phyloP scores from a whole-genome alignment of 805 yeast species.

The Yamadazyma olivae region DNA sequence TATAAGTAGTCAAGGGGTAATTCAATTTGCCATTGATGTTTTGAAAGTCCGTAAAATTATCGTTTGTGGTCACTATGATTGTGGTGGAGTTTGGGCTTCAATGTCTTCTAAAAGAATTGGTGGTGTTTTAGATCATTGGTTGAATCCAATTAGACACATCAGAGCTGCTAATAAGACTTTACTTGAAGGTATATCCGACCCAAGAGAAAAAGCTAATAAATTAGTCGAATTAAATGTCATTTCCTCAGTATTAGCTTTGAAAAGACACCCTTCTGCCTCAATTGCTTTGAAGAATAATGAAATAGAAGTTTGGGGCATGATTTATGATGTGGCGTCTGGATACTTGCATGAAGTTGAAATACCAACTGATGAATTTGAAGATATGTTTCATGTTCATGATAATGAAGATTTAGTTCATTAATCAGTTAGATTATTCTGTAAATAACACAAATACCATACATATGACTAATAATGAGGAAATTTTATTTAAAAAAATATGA shows the following conservation, averaged over 20 bases:
- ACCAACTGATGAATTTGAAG: slow-evolving; percentile 42
- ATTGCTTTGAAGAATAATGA: slow-evolving; percentile 60
- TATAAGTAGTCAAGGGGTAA: slow-evolving; percentile 67
- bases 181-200: slow-evolving; percentile 43
- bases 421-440: too few species aligned
- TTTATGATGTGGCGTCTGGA: slow-evolving; percentile 83
- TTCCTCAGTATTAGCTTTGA: slow-evolving; percentile 66
- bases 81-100: slow-evolving; percentile 90
- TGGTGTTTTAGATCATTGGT: slow-evolving; percentile 70
- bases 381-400: slow-evolving; percentile 40
- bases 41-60: slow-evolving; percentile 77
- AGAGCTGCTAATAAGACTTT: slow-evolving; percentile 55
- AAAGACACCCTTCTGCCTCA: slow-evolving; percentile 63
- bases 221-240: slow-evolving; percentile 76
- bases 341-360: slow-evolving; percentile 42
- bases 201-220: slow-evolving; percentile 52
- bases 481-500: too few species aligned
- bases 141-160: slow-evolving; percentile 63
- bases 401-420: slow-evolving; percentile 16
- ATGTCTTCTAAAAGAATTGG: slow-evolving; percentile 63
- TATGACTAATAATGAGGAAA: too few species aligned
- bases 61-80: slow-evolving; percentile 92
- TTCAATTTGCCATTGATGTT: slow-evolving; percentile 85
- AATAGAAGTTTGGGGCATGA: slow-evolving; percentile 76
- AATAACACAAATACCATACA: too few species aligned